Evolutionary conservation across 176 grass and related monocot genomes (phyloP).

Genomic region (Typha latifolia): DNA sequence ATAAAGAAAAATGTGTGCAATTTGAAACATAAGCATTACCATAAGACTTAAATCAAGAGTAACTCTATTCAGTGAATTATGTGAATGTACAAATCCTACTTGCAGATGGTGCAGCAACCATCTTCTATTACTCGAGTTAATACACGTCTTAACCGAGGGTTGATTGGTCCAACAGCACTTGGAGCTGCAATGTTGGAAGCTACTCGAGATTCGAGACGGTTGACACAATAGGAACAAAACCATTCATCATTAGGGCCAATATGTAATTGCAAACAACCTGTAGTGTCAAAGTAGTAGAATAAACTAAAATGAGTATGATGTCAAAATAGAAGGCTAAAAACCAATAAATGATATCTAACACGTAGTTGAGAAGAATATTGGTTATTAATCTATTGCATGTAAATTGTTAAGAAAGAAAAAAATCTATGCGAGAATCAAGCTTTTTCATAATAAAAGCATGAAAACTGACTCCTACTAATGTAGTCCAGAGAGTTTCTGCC

Average conservation of each 20-base stretch:
- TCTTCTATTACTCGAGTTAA: slow-evolving; percentile 31
- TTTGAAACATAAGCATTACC: slow-evolving; percentile 6
- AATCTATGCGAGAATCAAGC: background rate
- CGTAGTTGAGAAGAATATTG: background rate
- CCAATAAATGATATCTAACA: background rate
- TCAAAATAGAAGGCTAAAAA: slow-evolving; percentile 12
- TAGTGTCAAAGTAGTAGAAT: slow-evolving; percentile 8
- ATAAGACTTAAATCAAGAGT: background rate
- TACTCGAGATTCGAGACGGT: slow-evolving; percentile 11
- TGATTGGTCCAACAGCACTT: slow-evolving; percentile 8
- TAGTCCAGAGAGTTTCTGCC: no score
- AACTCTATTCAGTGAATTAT: slow-evolving; percentile 13
- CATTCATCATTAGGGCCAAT: background rate
- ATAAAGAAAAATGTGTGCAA: slow-evolving; percentile 20
- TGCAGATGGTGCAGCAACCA: slow-evolving; percentile 47
- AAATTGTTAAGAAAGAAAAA: slow-evolving; percentile 1
- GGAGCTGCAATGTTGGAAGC: slow-evolving; percentile 21
- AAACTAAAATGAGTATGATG: slow-evolving; percentile 8
- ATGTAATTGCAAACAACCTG: slow-evolving; percentile 3
- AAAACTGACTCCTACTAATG: no score
- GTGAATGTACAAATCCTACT: slow-evolving; percentile 32
- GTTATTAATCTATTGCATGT: background rate
- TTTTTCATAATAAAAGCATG: no score
- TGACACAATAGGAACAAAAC: slow-evolving; percentile 3
- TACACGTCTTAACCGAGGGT: slow-evolving; percentile 39